phyloP scores from a whole-genome alignment of 176 grass and related monocot species.

The Cenchrus fungigraminus region DNA sequence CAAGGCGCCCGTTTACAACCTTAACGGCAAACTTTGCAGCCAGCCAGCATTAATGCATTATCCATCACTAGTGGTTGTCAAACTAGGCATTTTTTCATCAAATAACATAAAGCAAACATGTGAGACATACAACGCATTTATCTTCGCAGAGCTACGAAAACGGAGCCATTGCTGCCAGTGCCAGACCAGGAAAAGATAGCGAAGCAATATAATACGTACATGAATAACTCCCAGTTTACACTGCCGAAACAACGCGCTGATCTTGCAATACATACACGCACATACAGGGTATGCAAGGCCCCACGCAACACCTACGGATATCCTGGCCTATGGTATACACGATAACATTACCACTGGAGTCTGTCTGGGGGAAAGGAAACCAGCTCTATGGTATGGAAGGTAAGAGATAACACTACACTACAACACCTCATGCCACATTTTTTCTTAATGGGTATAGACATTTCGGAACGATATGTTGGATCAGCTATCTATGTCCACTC shows the following conservation, averaged over 20 bases:
- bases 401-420: slow-evolving; percentile 51
- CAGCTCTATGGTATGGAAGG: slow-evolving; percentile 44
- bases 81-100: neutral
- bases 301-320: slow-evolving; percentile 12
- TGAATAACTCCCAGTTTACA: slow-evolving; percentile 22
- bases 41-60: neutral
- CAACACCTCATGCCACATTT: slow-evolving; percentile 24
- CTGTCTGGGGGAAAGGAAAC: slow-evolving; percentile 10
- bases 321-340: slow-evolving; percentile 52
- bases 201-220: slow-evolving; percentile 4
- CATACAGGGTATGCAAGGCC: slow-evolving; percentile 45
- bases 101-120: neutral
- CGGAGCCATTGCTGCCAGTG: neutral
- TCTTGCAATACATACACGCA: slow-evolving; percentile 50
- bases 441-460: slow-evolving; percentile 49
- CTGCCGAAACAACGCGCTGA: slow-evolving; percentile 22
- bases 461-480: slow-evolving; percentile 13
- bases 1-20: neutral
- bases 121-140: neutral
- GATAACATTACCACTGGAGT: slow-evolving; percentile 37
- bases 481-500: slow-evolving; percentile 35
- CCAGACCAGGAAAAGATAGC: neutral
- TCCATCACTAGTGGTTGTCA: neutral
- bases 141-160: neutral
- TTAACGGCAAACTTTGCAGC: neutral